Evolutionary conservation across 129 eudicot species (phyloP).

Genomic region (Solidago caesia): DNA sequence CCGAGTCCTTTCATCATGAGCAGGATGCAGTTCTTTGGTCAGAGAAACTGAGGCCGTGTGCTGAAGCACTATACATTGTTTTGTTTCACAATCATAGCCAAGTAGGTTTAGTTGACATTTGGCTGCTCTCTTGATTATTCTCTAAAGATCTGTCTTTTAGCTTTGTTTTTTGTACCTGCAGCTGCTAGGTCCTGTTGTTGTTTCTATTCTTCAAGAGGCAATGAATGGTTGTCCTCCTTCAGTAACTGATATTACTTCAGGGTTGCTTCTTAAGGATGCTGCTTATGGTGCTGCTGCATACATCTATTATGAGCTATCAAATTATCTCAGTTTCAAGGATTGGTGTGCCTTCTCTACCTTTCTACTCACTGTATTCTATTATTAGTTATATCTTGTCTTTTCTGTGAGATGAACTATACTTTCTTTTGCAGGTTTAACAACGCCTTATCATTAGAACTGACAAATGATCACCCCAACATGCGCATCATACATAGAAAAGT

Average conservation of each 20-base stretch:
- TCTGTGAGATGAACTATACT: slow-evolving; percentile 2
- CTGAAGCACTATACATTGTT: slow-evolving; percentile 96
- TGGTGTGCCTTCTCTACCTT: slow-evolving; percentile 53
- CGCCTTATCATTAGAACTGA: slow-evolving; percentile 82
- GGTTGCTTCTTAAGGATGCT: slow-evolving; percentile 93
- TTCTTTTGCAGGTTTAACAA: slow-evolving; percentile 65
- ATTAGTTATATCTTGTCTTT: neutral
- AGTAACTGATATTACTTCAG: slow-evolving; percentile 77
- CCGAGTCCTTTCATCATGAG: slow-evolving; percentile 91
- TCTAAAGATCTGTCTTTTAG: neutral
- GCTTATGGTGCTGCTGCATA: slow-evolving; percentile 99
- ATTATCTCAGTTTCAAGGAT: slow-evolving; percentile 90
- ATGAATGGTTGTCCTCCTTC: slow-evolving; percentile 89
- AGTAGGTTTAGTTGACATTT: slow-evolving; percentile 45
- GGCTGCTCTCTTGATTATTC: neutral
- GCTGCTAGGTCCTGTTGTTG: slow-evolving; percentile 95
- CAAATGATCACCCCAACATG: slow-evolving; percentile 94
- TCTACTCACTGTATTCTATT: neutral
- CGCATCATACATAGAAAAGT: slow-evolving; percentile 96
- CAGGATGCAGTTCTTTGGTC: slow-evolving; percentile 98
- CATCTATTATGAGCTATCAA: slow-evolving; percentile 90
- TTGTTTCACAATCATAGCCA: slow-evolving; percentile 91
- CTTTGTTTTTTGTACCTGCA: slow-evolving; percentile 29
- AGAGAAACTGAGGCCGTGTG: slow-evolving; percentile 98
- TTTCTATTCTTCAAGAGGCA: slow-evolving; percentile 96